Percentiles rank a stretch among this genome's conserved stretches.
These are phyloP conservation scores for Petrea volubilis DNA, from an alignment of 257 asterid species.

Conservation along the genomic window DNA sequence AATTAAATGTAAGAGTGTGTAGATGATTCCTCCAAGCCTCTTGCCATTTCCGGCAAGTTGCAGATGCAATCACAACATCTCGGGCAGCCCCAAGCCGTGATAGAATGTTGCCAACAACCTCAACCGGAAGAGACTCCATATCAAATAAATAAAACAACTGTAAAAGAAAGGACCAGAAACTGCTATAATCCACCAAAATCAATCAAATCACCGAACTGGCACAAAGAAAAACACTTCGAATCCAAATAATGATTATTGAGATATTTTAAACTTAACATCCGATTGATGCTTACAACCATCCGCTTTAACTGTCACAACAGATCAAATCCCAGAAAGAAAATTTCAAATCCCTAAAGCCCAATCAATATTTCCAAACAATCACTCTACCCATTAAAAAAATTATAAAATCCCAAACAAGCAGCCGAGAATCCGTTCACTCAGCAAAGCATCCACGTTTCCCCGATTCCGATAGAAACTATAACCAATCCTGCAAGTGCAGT, in stretches of 20 bases:
- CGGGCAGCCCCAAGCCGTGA: conserved; percentile 82
- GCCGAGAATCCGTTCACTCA: conserved; percentile 11
- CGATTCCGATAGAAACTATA: conserved; percentile 2
- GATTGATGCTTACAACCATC: conserved; percentile 14
- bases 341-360: conserved; percentile 15
- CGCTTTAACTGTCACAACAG: conserved; percentile 11
- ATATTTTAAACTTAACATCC: conserved; percentile 27
- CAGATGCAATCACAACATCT: conserved; percentile 81
- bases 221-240: conserved; percentile 23
- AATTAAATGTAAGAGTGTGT: conserved; percentile 65
- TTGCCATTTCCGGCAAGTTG: conserved; percentile 84
- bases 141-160: conserved; percentile 21
- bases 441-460: conserved; percentile 3
- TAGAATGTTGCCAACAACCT: conserved; percentile 85
- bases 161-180: not conserved
- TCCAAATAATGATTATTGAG: conserved; percentile 17
- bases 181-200: conserved; percentile 28
- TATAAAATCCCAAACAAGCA: conserved; percentile 1
- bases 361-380: conserved; percentile 7
- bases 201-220: conserved; percentile 19
- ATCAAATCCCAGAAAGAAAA: conserved; percentile 27
- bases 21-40: conserved; percentile 86
- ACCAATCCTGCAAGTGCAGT: conserved; percentile 1
- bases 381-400: conserved; percentile 5
- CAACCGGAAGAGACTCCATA: conserved; percentile 90